phyloP scores from a whole-genome alignment of 352 stramenopile species.

The Pythium angustatum region DNA sequence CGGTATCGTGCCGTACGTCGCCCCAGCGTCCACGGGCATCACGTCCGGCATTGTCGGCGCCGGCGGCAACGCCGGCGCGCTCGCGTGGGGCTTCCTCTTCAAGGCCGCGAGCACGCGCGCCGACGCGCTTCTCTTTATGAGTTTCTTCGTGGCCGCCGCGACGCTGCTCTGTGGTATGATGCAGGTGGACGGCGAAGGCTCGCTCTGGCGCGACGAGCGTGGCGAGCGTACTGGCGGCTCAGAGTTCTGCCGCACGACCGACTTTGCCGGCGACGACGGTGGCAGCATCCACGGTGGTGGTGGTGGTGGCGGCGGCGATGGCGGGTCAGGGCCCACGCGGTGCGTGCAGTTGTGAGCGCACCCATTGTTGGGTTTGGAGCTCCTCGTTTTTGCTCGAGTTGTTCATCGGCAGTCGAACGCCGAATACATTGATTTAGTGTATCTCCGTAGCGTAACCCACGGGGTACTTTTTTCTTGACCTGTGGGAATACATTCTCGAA shows the following conservation, averaged over 20 bases:
- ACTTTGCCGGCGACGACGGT: not conserved
- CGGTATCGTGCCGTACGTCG: constrained; percentile 61
- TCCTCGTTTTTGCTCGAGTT: too few relatives aligned
- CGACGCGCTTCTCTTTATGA: constrained; percentile 45
- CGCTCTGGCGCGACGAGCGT: constrained; percentile 9
- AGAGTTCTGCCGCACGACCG: not conserved
- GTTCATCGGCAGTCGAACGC: too few relatives aligned
- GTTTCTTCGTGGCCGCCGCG: constrained; percentile 33
- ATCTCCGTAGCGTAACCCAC: too few relatives aligned
- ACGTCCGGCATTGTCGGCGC: constrained; percentile 53
- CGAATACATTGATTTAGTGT: too few relatives aligned
- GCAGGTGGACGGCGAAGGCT: constrained; percentile 20
- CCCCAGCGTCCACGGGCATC: constrained; percentile 41
- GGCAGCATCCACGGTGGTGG: not conserved
- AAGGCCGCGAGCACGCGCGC: constrained; percentile 33
- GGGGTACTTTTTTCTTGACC: too few relatives aligned
- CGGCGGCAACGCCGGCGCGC: constrained; percentile 46
- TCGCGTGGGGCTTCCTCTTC: constrained; percentile 53
- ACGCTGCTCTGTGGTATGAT: constrained; percentile 18
- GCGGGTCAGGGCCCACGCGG: too few relatives aligned
- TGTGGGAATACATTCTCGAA: too few relatives aligned
- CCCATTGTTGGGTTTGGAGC: too few relatives aligned
- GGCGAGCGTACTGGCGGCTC: not conserved
- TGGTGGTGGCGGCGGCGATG: too few relatives aligned
- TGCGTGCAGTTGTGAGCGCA: too few relatives aligned